phyloP scores from a whole-genome alignment of 768 basidiomycete genomes.

The Kwoniella europaea region DNA sequence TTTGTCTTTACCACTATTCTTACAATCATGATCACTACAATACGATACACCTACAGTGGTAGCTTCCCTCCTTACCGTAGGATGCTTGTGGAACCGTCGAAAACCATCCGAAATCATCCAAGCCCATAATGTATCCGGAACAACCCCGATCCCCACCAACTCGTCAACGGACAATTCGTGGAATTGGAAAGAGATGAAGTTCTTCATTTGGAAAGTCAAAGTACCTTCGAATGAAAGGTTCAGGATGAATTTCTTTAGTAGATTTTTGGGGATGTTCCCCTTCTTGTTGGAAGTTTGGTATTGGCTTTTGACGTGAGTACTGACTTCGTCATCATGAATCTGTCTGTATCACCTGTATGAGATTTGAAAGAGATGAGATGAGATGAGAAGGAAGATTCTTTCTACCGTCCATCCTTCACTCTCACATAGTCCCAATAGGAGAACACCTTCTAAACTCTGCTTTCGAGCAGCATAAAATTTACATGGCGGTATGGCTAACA shows the following conservation, averaged over 20 bases:
- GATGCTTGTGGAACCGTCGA: constrained; percentile 43
- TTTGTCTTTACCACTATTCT: too few relatives aligned
- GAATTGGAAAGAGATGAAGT: constrained; percentile 31
- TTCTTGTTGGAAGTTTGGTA: constrained; percentile 54
- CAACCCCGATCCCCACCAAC: background rate
- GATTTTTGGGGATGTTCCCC: constrained; percentile 48
- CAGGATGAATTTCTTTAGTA: constrained; percentile 34
- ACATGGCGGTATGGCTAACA: too few relatives aligned
- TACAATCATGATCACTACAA: too few relatives aligned
- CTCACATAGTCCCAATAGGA: too few relatives aligned
- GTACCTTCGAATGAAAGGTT: constrained; percentile 44
- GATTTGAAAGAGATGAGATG: background rate
- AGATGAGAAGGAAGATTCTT: background rate
- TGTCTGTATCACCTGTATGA: background rate
- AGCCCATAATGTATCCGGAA: constrained; percentile 21
- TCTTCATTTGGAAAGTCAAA: constrained; percentile 31
- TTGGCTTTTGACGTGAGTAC: constrained; percentile 49
- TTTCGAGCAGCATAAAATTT: too few relatives aligned
- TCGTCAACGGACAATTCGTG: constrained; percentile 10
- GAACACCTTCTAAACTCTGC: too few relatives aligned
- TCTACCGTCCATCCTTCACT: background rate
- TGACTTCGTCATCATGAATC: background rate
- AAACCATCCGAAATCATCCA: constrained; percentile 37
- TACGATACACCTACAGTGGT: constrained; percentile 24
- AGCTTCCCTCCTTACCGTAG: constrained; percentile 40